Base-by-base conservation (phyloP, 805 yeast species). In the Spathaspora passalidarum region DNA sequence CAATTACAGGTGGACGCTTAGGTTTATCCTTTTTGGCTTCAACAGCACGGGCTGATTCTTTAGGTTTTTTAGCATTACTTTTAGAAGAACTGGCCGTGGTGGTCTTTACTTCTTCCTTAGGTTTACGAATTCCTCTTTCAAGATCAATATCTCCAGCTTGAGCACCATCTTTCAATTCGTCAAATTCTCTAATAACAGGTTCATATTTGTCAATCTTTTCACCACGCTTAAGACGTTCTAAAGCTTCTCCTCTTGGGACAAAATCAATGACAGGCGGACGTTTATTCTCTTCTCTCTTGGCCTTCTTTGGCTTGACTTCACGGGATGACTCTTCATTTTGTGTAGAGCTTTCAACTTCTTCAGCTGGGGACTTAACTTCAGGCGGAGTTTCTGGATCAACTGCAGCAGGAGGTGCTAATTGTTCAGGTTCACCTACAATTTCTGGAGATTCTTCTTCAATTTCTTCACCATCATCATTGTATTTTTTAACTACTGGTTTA, bases 361-460 rank as follows among this genome's bases (percentile, higher is more conserved):
- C 34, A n/a, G 16, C 34, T 13, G n/a, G 14, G 2, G 16, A 14
- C 5, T 29, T 13, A 29, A 29, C 34, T 40, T 25, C 14, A n/a
- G 34, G 16, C 5, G 49, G 49, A 17, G 50, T 47, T 22, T 40
- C 40, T 7, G 38, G 20, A 14, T 47, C 43, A 26, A 41, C 40
- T 11, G 40, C 47, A 16, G 36, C 37, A 17, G 44, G 50, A 10
- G 50, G 50, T 4, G 44, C 42, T 6, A 42, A 35, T 22, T 19
- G 21, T 29, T 35, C 32, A 14, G 22, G 29, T 13, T 42, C 40
- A 36, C 21, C 37, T 7, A 18, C 36, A 21, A 25, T 13, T 14
- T 14, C 32, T 14, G 45, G 48, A 9, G 42, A 37, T 9, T 36
- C 21, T 23, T 26, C 43, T 29, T 29, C 34, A 3, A 6, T 7